Base-by-base conservation (phyloP, 1,139 yeast species). In the Cylindricascospora bacillispora region DNA sequence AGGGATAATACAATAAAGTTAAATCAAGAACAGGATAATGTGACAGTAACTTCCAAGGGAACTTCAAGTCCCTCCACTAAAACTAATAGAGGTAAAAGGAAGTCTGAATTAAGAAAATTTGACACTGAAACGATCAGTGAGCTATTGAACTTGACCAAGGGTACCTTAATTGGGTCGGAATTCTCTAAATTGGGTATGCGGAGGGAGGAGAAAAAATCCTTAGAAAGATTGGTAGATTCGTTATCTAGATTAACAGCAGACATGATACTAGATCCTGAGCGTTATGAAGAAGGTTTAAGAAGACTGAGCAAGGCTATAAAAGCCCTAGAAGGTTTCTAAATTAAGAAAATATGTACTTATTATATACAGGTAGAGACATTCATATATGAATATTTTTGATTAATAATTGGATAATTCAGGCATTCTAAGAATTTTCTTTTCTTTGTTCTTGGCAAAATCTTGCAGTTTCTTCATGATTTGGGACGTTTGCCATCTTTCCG, bases 211-310 rank as follows among this genome's bases (percentile, higher is more conserved):
- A 79, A 80, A 41, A 78, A 73, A 41, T 62, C 85, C 31, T 64
- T 86, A 30, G 95, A 85, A 49, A 76, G 82, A 54, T 72, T 86
- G 28, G 80, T 86, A 4, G 93, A 83, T 46, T 77, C 93, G 2
- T 61, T 86, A 34, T 77, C 92, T 14, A 65, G 92, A 44, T 65
- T 86, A 37, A 82, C 93, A 3, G 81, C 86, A 34, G 95, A 85
- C 50, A 85, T 86, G 81, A 77, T 82, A 32, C 55, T 81, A 32
- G 94, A 86, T 53, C 81, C 80, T 25, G 72, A 70, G 21, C 68
- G 92, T 45, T 74, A 80, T 38, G 77, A 76, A 16, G 80, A 80
- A 37, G 94, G 95, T n/a, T 67, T 82, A 24, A 65, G 70, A 39
- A 61, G 95, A 38, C 59, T 86, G 41, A 81, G 78, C 44, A 74